Evolutionary conservation across 2,329 filamentous ascomycete species (phyloP).

Genomic region (Phaeomoniella chlamydospora): DNA sequence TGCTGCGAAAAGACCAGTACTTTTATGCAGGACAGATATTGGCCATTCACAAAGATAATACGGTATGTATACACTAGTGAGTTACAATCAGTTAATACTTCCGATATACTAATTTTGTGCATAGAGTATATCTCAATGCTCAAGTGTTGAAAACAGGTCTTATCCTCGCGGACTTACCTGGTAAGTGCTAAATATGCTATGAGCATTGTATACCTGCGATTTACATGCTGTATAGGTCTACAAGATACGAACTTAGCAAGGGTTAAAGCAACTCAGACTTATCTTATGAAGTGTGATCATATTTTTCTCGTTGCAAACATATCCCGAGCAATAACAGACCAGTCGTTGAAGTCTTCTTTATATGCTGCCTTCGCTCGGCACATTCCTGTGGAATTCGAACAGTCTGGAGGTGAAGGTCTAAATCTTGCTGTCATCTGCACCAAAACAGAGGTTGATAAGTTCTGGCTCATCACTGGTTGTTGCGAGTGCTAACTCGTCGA

Average conservation of each 20-base stretch:
- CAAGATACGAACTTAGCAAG: slow-evolving; percentile 22
- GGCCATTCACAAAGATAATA: slow-evolving; percentile 19
- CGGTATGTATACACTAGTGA: too few species aligned
- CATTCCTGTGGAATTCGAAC: slow-evolving; percentile 15
- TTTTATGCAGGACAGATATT: slow-evolving; percentile 19
- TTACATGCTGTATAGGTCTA: too few species aligned
- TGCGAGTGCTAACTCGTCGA: too few species aligned
- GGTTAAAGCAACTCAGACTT: slow-evolving; percentile 19
- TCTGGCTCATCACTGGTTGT: too few species aligned
- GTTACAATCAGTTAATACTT: too few species aligned
- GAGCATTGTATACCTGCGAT: too few species aligned
- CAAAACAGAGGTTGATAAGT: too few species aligned
- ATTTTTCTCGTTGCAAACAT: slow-evolving; percentile 21
- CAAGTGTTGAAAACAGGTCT: slow-evolving; percentile 18
- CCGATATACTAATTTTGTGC: too few species aligned
- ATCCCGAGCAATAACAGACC: slow-evolving; percentile 17
- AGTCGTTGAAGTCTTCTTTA: slow-evolving; percentile 18
- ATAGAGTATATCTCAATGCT: slow-evolving; percentile 18
- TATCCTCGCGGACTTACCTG: slow-evolving; percentile 20
- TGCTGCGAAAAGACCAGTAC: slow-evolving; percentile 15
- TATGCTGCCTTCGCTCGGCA: slow-evolving; percentile 15
- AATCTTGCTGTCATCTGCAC: slow-evolving; percentile 21
- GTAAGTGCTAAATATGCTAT: too few species aligned
- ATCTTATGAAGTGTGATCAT: slow-evolving; percentile 19
- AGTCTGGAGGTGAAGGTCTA: slow-evolving; percentile 11